Conservation (phyloP, 768 basidiomycete genomes). For the Agaricus subrufescens region DNA sequence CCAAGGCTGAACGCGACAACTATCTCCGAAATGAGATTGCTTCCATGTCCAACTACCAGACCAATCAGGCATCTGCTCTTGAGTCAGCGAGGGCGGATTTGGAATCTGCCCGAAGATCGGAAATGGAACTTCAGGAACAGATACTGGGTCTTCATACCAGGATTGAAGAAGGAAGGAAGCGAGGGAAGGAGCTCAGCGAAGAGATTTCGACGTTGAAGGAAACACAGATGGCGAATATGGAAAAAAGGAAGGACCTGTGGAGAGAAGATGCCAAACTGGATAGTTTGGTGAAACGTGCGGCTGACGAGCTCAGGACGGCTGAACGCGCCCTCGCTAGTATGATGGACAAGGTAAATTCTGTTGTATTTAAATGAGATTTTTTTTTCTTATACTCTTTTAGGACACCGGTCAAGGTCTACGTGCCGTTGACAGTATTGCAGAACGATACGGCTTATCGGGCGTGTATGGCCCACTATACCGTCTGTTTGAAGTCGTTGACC, state of each 20-base stretch:
- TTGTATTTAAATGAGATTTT: background rate
- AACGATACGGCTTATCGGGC: conserved; percentile 68
- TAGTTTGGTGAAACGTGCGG: conserved; percentile 69
- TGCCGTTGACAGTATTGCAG: conserved; percentile 81
- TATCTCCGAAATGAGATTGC: conserved; percentile 79
- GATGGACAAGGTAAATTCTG: conserved; percentile 84
- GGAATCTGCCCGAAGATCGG: conserved; percentile 37
- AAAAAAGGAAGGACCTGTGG: conserved; percentile 91
- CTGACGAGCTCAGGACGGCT: conserved; percentile 74
- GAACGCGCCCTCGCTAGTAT: conserved; percentile 79
- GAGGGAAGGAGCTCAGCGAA: conserved; percentile 54
- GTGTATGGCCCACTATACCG: conserved; percentile 95
- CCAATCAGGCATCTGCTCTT: conserved; percentile 51
- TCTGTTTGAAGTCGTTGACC: conserved; percentile 85
- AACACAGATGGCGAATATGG: conserved; percentile 61
- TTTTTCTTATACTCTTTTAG: conserved; percentile 31
- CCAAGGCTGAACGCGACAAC: conserved; percentile 77
- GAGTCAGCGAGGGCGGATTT: conserved; percentile 49
- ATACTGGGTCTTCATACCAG: conserved; percentile 51
- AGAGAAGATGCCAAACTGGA: conserved; percentile 89
- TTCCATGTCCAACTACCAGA: conserved; percentile 58
- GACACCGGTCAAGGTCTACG: conserved; percentile 88
- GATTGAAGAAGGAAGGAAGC: conserved; percentile 60
- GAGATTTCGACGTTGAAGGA: conserved; percentile 60
- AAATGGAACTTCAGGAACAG: conserved; percentile 54